Percentiles rank a stretch among this genome's conserved stretches.
phyloP scores from a whole-genome alignment of 371 early-diverging fungal genomes.

The Lichtheimia corymbifera region DNA sequence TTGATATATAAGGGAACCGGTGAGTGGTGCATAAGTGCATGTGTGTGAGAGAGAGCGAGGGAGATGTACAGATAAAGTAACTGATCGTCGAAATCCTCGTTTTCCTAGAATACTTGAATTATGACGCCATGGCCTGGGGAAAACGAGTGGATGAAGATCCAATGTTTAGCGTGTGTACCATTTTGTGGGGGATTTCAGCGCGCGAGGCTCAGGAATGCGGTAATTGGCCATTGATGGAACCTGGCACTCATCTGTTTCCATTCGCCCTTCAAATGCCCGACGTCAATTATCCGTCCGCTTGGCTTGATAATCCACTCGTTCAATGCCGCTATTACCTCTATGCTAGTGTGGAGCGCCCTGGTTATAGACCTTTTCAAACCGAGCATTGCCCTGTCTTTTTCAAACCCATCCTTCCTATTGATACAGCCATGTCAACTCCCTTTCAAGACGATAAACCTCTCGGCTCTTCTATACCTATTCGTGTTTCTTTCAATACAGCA shows the following conservation, averaged over 20 bases:
- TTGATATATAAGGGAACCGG: conserved; percentile 38
- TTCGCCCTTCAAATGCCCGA: conserved; percentile 41
- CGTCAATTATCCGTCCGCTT: conserved; percentile 39
- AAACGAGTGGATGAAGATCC: conserved; percentile 21
- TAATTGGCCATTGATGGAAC: conserved; percentile 33
- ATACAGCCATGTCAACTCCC: neutral
- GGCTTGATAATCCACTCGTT: conserved; percentile 26
- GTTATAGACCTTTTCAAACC: conserved; percentile 20
- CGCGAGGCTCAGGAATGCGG: neutral
- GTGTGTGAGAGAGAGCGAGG: neutral
- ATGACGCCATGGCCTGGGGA: conserved; percentile 24
- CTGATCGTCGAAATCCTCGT: no score
- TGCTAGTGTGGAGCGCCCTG: conserved; percentile 30
- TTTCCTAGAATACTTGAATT: conserved; percentile 26
- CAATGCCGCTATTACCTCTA: conserved; percentile 25
- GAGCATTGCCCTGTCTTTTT: conserved; percentile 29
- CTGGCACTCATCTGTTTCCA: conserved; percentile 36
- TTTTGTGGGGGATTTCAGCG: conserved; percentile 27
- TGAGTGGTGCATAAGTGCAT: conserved; percentile 8
- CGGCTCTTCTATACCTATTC: conserved; percentile 1
- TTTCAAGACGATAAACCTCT: neutral
- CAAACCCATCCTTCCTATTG: conserved; percentile 19
- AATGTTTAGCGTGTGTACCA: conserved; percentile 32
- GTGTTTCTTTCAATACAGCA: neutral
- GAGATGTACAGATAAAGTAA: neutral